Evolutionary conservation across 2,329 filamentous ascomycete species (phyloP).

Genomic region (Plectosphaerella cucumerina): DNA sequence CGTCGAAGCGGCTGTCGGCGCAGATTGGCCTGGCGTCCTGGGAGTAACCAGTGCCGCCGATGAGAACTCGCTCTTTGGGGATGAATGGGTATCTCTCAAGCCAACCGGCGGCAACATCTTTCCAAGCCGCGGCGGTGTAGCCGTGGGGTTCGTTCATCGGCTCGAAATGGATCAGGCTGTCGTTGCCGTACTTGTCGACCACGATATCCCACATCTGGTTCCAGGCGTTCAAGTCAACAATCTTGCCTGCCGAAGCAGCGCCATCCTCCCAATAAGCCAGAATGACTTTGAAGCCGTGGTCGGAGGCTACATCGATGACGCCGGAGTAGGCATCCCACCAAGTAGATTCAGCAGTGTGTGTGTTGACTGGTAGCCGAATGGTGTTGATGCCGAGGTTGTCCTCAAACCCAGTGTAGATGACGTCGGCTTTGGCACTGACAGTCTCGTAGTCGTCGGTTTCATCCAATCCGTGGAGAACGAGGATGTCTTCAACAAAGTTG

Average conservation of each 20-base stretch:
- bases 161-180: constrained; percentile 5
- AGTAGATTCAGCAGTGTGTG: constrained; percentile 2
- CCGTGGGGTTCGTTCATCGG: constrained; percentile 6
- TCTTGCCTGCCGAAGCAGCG: constrained; percentile 3
- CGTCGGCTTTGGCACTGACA: constrained; percentile 6
- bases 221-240: constrained; percentile 5
- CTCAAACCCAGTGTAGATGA: constrained; percentile 5
- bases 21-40: constrained; percentile 4
- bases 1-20: constrained; percentile 6
- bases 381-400: constrained; percentile 5
- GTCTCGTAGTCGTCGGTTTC: constrained; percentile 6
- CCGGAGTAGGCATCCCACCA: constrained; percentile 7
- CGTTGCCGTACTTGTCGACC: constrained; percentile 3
- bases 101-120: constrained; percentile 4
- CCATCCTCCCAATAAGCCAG: constrained; percentile 7
- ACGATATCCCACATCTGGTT: constrained; percentile 6
- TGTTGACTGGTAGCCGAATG: constrained; percentile 4
- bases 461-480: constrained; percentile 5
- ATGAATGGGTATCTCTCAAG: constrained; percentile 3
- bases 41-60: constrained; percentile 5
- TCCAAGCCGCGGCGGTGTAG: constrained; percentile 3
- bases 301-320: constrained; percentile 5
- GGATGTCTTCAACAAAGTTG: constrained; percentile 4
- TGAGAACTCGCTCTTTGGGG: constrained; percentile 4
- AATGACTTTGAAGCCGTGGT: constrained; percentile 4